These are phyloP conservation scores for Skeletonema menzelii DNA, from an alignment of 108 stramenopile species.

Conservation along the genomic window DNA sequence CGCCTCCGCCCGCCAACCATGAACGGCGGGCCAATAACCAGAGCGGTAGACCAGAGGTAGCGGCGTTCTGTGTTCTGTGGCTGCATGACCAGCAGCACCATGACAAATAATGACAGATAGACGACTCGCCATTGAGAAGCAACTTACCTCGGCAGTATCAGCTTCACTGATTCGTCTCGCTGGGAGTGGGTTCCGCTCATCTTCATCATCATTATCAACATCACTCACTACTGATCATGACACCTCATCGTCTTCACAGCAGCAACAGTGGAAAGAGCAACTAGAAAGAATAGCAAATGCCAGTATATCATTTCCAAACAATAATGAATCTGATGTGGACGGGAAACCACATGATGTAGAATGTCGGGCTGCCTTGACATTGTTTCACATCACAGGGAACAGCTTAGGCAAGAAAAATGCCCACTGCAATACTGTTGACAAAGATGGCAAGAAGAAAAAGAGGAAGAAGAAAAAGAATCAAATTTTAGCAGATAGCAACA, in stretches of 20 bases:
- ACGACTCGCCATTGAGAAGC: neutral
- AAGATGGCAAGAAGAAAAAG: slow-evolving; percentile 2
- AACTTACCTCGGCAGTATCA: neutral
- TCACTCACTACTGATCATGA: neutral
- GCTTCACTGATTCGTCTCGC: neutral
- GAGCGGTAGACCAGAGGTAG: too few relatives aligned
- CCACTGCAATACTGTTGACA: slow-evolving; percentile 28
- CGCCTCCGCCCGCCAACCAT: too few relatives aligned
- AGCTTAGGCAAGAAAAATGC: slow-evolving; percentile 1
- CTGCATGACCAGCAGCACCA: neutral
- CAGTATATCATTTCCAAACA: slow-evolving; percentile 51
- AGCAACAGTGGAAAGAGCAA: neutral
- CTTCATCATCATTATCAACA: neutral
- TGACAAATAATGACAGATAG: neutral
- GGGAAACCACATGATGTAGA: slow-evolving; percentile 70
- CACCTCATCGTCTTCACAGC: neutral
- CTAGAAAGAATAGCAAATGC: neutral
- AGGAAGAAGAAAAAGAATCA: slow-evolving; percentile 6
- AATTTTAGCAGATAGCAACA: neutral
- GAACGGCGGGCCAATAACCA: too few relatives aligned
- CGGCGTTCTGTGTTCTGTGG: neutral
- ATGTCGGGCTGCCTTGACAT: slow-evolving; percentile 46
- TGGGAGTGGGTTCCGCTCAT: neutral
- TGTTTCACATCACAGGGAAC: slow-evolving; percentile 48
- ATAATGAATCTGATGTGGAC: neutral